phyloP scores from a whole-genome alignment of 495 filamentous ascomycete species.

The Tuber microsphaerosporum region DNA sequence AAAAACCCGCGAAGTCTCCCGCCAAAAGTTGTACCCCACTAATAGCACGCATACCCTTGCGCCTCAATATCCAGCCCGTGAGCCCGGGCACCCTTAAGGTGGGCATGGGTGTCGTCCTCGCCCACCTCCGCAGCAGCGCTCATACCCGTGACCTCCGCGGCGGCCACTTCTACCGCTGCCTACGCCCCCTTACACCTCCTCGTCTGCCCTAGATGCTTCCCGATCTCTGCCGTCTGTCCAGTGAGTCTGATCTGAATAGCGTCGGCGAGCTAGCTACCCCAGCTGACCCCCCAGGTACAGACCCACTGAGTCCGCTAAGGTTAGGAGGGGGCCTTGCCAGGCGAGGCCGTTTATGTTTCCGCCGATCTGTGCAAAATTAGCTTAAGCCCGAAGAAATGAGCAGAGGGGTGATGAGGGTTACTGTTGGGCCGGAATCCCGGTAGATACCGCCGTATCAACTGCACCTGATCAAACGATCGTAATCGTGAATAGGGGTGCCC shows the following conservation, averaged over 20 bases:
- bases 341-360: conserved; percentile 15
- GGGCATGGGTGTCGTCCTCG: neutral
- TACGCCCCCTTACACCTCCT: neutral
- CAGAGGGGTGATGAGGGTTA: neutral
- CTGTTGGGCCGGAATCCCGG: conserved; percentile 18
- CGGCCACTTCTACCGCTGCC: neutral
- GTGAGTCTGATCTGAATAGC: conserved; percentile 15
- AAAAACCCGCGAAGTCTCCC: neutral
- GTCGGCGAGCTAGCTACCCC: conserved; percentile 18
- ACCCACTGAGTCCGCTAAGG: conserved; percentile 16
- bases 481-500: conserved; percentile 11
- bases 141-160: neutral
- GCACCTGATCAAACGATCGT: conserved; percentile 13
- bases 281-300: conserved; percentile 12
- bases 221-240: conserved; percentile 5
- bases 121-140: neutral
- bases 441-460: conserved; percentile 12
- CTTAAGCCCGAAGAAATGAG: neutral
- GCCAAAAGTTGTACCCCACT: neutral
- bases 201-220: neutral
- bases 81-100: neutral
- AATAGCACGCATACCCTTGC: conserved; percentile 1
- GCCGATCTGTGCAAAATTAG: conserved; percentile 11
- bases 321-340: conserved; percentile 1
- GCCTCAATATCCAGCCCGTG: neutral